A percentile compares a stretch with the other conserved stretches of the same genome.
These are phyloP conservation scores for Reticulascus tulasneorum DNA, from an alignment of 2,329 filamentous ascomycete species.

Conservation along the genomic window DNA sequence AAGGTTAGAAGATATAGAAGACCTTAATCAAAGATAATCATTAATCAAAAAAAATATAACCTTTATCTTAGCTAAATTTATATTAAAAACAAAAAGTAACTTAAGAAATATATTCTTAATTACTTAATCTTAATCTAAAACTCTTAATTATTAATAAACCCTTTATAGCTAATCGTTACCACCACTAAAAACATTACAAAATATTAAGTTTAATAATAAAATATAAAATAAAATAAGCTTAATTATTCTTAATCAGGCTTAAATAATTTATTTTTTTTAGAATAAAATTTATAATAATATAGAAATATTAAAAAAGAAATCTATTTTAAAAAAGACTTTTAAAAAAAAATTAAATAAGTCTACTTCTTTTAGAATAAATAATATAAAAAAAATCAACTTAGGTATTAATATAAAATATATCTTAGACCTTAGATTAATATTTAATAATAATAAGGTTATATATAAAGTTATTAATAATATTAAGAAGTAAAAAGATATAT, in stretches of 20 bases:
- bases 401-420: background rate
- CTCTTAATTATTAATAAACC: background rate
- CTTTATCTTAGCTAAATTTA: background rate
- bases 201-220: background rate
- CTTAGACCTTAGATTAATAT: background rate
- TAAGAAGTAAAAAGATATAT: too few species aligned
- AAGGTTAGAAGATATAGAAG: background rate
- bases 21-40: background rate
- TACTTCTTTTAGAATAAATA: background rate
- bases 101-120: background rate
- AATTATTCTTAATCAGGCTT: background rate
- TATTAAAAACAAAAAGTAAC: background rate
- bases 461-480: background rate
- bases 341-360: background rate
- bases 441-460: background rate
- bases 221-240: too few species aligned
- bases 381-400: background rate
- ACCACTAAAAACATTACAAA: background rate
- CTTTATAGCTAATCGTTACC: background rate
- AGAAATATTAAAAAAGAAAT: background rate
- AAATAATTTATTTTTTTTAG: background rate
- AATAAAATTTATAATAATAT: background rate
- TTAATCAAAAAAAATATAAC: background rate
- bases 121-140: background rate
- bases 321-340: background rate